Evolutionary conservation across 257 asterid species (phyloP), one percentile per base, ranked within the genome.

Genomic region (Solanum ahanhuiri): DNA sequence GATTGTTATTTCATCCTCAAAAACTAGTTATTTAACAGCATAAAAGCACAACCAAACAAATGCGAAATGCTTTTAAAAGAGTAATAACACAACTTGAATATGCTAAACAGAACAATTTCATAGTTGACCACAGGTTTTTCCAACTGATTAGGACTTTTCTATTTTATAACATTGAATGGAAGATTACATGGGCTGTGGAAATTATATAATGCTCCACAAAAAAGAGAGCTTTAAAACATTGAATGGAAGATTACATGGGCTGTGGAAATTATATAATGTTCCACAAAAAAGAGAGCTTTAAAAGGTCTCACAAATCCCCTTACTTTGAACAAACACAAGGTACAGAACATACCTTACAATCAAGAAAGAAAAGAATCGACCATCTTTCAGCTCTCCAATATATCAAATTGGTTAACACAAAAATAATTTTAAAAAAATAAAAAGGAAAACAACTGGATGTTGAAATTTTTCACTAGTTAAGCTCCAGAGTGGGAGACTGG

Each of bases 401-500:
- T 85, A 70, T 82, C 85, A 66, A 43, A 51, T 66, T 33, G 83
- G 30, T 82, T 82, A 87, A 79, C 43, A 57, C 15, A 64, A 33
- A 88, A 4, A n/a, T 10, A 14, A 17, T 4, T 20, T 0, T 12
- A 1, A 28, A 39, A 58, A 60, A 60, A 0, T 15, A 0, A 12
- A 23, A n/a, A 28, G 30, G 5, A 82, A 57, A 67, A 84, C 87
- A 83, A 70, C 45, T 83, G 70, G 39, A 83, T 12, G 85, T 18
- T 22, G 58, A 14, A 57, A 81, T 34, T 22, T 85, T 33, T 77
- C 81, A 28, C 86, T 7, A 48, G 84, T 91, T 91, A 97, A 89
- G 93, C 98, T 70, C 97, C 99, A 2, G 99, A 95, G 92, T 97
- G 99, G 85, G 98, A 91, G 48, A 94, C 94, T 1, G 99, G 98